Base-by-base conservation (phyloP, 2,329 filamentous ascomycete species). In the Ophiostoma himal-ulmi region DNA sequence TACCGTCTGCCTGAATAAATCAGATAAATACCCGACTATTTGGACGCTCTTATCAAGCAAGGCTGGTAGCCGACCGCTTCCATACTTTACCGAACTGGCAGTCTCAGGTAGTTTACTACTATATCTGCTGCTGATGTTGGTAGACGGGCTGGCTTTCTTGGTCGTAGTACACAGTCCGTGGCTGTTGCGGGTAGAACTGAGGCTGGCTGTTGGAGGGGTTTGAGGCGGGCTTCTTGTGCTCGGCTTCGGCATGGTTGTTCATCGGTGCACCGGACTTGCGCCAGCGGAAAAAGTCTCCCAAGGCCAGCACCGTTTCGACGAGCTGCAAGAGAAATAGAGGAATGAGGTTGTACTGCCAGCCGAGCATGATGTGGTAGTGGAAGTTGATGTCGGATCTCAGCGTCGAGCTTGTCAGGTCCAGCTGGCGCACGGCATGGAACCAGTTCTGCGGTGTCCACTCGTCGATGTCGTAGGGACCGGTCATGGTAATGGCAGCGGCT, bases 371-470 rank as follows among this genome's bases (percentile, higher is more conserved):
- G 37, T 39, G 70, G 60, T 78, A 73, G 68, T 78, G 75, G 7
- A 62, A 62, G 26, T 62, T 34, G 26, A 62, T 62, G 57, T 77
- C 75, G 60, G 70, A 71, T 52, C 75, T 72, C 26, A 74, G 71
- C 48, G 13, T 66, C 14, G 70, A 70, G 48, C 75, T 72, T 26
- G 74, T 73, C 5, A 81, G 69, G 57, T 78, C 73, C 26, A 81
- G 75, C 48, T 73, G 70, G 11, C 5, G 73, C 39, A 81, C 74
- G 6, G 78, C 78, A 4, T 74, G 70, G 70, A 80, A 79, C 80
- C 80, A 82, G 72, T 75, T 79, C 72, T 80, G 78, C 22, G 80
- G 80, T 22, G 80, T 79, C 80, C 80, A 82, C 10, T 71, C 57
- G 60, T 75, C 73, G 10, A 76, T 68, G 0, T 76, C 75, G 67